phyloP scores from a whole-genome alignment of 2,329 filamentous ascomycete species.

The Fusarium multiceps region DNA sequence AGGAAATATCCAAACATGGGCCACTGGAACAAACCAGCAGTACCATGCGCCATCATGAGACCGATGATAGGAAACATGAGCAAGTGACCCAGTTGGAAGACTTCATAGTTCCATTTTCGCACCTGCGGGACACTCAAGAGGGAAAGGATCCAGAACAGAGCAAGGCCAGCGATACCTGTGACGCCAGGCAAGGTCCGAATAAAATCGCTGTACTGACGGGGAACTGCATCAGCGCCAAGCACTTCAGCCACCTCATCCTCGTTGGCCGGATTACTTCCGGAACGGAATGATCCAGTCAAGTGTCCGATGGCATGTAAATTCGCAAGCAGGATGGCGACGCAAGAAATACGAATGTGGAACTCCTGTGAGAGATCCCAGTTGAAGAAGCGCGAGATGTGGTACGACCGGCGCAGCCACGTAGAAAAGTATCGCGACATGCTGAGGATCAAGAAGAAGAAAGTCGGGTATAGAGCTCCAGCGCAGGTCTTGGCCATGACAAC shows the following conservation, averaged over 20 bases:
- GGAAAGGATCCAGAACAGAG: conserved; percentile 61
- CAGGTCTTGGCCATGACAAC: conserved; percentile 65
- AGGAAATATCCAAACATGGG: conserved; percentile 69
- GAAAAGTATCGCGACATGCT: conserved; percentile 69
- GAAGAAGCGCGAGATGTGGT: conserved; percentile 64
- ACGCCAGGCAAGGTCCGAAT: conserved; percentile 61
- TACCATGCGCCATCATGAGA: conserved; percentile 66
- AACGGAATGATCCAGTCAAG: conserved; percentile 63
- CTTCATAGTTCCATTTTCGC: conserved; percentile 63
- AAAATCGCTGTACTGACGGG: conserved; percentile 59
- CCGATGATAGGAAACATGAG: conserved; percentile 70
- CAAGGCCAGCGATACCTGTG: conserved; percentile 61
- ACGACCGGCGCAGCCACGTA: conserved; percentile 63
- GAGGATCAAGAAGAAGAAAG: conserved; percentile 67
- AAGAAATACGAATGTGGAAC: conserved; percentile 67
- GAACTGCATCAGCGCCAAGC: conserved; percentile 57
- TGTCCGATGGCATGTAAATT: conserved; percentile 66
- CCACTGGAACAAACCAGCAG: conserved; percentile 60
- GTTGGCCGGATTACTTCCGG: conserved; percentile 58
- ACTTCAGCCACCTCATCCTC: conserved; percentile 58
- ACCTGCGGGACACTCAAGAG: conserved; percentile 62
- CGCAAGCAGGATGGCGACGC: conserved; percentile 61
- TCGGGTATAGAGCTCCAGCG: conserved; percentile 66
- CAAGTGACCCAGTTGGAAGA: conserved; percentile 67
- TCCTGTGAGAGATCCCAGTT: conserved; percentile 67